A percentile compares a stretch with the other conserved stretches of the same genome.
phyloP scores from a whole-genome alignment of 2,329 filamentous ascomycete species.

The Nothophoma quercina region DNA sequence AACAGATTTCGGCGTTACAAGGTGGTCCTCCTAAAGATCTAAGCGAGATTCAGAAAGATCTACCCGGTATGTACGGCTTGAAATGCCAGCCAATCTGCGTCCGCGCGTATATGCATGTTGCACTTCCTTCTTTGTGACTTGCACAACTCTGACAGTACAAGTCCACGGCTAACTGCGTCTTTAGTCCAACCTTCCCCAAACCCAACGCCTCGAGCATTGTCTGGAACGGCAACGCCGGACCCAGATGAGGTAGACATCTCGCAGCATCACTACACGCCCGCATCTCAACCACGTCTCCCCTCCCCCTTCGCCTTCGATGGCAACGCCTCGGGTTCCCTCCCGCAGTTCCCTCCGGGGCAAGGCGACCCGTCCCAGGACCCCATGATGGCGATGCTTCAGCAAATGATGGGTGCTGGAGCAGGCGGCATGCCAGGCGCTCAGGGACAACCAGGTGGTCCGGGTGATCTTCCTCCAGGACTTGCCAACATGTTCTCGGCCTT shows the following conservation, averaged over 20 bases:
- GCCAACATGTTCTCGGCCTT: conserved; percentile 56
- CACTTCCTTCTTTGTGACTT: neutral
- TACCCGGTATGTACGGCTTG: conserved; percentile 37
- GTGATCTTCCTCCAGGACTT: conserved; percentile 51
- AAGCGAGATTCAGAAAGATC: conserved; percentile 44
- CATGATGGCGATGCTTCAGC: conserved; percentile 77
- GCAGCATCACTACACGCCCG: conserved; percentile 72
- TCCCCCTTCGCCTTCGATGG: conserved; percentile 45
- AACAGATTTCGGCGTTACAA: conserved; percentile 74
- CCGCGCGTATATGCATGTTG: conserved; percentile 1
- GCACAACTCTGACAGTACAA: neutral
- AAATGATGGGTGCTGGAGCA: conserved; percentile 66
- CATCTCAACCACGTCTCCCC: conserved; percentile 52
- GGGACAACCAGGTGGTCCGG: conserved; percentile 35
- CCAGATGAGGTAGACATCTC: conserved; percentile 83
- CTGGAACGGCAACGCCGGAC: conserved; percentile 53
- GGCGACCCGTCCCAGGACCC: conserved; percentile 62
- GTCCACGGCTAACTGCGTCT: conserved; percentile 31
- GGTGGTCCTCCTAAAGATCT: conserved; percentile 59
- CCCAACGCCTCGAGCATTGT: conserved; percentile 27
- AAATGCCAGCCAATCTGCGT: neutral
- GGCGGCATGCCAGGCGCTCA: conserved; percentile 44
- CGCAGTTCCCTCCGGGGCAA: conserved; percentile 22
- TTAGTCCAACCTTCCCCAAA: conserved; percentile 34
- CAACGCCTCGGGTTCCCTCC: conserved; percentile 27